These are phyloP conservation scores for Exsudoporus frostii DNA, from an alignment of 768 basidiomycete genomes.

Conservation along the genomic window DNA sequence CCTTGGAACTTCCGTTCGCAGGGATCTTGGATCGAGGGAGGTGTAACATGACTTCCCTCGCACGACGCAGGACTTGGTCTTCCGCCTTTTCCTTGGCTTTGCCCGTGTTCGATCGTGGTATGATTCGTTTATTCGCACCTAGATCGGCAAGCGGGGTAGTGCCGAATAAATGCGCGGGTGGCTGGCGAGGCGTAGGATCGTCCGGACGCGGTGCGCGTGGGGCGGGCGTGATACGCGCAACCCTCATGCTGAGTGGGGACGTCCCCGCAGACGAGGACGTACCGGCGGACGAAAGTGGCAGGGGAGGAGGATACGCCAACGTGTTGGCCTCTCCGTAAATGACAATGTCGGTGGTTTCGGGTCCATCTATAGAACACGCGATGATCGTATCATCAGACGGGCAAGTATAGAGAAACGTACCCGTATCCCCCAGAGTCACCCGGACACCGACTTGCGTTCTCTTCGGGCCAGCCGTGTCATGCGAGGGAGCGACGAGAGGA, in stretches of 20 bases:
- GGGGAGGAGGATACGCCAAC: slow-evolving; percentile 3
- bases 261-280: slow-evolving; percentile 21
- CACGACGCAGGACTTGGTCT: slow-evolving; percentile 33
- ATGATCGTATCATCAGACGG: background rate
- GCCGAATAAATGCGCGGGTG: slow-evolving; percentile 39
- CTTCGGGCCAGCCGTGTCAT: slow-evolving; percentile 17
- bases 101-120: slow-evolving; percentile 7
- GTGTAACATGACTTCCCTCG: slow-evolving; percentile 38
- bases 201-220: slow-evolving; percentile 60
- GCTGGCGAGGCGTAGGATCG: slow-evolving; percentile 73
- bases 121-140: slow-evolving; percentile 24
- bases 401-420: slow-evolving; percentile 30
- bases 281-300: slow-evolving; percentile 10
- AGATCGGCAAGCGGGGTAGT: slow-evolving; percentile 12
- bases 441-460: slow-evolving; percentile 58
- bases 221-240: slow-evolving; percentile 53
- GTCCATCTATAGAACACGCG: slow-evolving; percentile 45
- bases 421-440: slow-evolving; percentile 66
- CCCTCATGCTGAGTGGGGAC: slow-evolving; percentile 39
- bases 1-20: slow-evolving; percentile 5
- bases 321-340: slow-evolving; percentile 43
- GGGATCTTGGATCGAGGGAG: slow-evolving; percentile 29
- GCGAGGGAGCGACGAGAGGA: slow-evolving; percentile 28
- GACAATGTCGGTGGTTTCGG: slow-evolving; percentile 65
- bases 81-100: slow-evolving; percentile 20